These are phyloP conservation scores for Sanghuangporus sanghuang DNA, from an alignment of 1,284 basidiomycete genomes.

Conservation along the genomic window DNA sequence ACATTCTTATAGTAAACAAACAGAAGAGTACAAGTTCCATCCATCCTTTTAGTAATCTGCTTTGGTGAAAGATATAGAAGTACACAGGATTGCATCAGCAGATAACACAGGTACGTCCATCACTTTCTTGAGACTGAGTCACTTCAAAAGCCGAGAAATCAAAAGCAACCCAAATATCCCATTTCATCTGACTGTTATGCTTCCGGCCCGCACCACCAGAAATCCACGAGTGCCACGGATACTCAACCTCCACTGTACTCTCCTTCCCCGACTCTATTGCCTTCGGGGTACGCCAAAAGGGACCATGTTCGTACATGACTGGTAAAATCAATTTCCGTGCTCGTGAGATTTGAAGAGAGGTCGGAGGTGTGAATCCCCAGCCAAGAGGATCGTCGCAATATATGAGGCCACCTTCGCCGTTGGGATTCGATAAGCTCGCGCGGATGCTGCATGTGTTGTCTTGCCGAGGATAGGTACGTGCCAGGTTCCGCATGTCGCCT, in stretches of 20 bases:
- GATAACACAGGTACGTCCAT: neutral
- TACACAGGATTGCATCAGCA: neutral
- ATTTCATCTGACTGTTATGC: neutral
- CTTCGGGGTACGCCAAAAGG: conserved; percentile 10
- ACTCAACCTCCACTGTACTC: conserved; percentile 3
- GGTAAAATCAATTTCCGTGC: conserved; percentile 13
- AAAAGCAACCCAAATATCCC: conserved; percentile 13
- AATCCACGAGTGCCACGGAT: conserved; percentile 17
- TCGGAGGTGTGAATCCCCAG: conserved; percentile 6
- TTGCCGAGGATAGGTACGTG: neutral
- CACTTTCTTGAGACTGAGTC: neutral
- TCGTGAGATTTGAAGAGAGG: neutral
- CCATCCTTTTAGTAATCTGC: too few relatives aligned
- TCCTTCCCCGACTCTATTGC: neutral
- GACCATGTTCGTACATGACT: conserved; percentile 10
- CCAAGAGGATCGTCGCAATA: conserved; percentile 11
- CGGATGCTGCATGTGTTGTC: conserved; percentile 6
- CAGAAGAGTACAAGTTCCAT: too few relatives aligned
- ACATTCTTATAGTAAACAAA: too few relatives aligned
- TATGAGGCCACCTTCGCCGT: conserved; percentile 8
- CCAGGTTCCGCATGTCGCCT: neutral
- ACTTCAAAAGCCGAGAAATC: conserved; percentile 12
- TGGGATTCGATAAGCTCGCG: conserved; percentile 13
- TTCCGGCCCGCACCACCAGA: neutral
- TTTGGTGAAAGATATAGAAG: neutral